Conservation (phyloP, 2,329 filamentous ascomycete genomes). For the Ramularia collo-cygni region DNA sequence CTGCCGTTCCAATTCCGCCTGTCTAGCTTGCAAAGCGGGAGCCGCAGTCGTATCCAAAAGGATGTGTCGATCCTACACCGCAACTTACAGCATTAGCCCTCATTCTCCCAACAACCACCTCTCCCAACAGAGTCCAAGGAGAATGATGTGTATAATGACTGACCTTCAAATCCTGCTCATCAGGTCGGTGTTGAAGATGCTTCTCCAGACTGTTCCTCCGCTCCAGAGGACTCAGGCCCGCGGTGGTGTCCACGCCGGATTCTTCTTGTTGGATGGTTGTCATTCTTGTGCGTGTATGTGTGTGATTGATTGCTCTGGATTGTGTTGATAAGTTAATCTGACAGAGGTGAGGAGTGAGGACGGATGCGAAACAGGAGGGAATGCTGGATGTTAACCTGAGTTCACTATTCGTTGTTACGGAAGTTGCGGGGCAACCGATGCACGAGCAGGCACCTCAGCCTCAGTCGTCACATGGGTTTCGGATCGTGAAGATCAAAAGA, state of each 20-base stretch:
- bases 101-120: too few relatives aligned
- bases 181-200: slow-evolving; percentile 40
- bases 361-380: too few relatives aligned
- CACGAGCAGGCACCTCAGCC: too few relatives aligned
- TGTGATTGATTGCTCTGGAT: slow-evolving; percentile 1
- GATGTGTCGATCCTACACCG: slow-evolving; percentile 49
- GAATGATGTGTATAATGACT: not conserved
- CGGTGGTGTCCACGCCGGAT: slow-evolving; percentile 13
- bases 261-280: slow-evolving; percentile 4
- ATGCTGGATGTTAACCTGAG: too few relatives aligned
- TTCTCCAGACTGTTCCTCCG: slow-evolving; percentile 18
- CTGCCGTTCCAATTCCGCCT: slow-evolving; percentile 59
- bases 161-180: slow-evolving; percentile 58
- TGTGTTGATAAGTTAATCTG: too few relatives aligned
- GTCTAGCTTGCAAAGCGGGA: slow-evolving; percentile 58
- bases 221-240: slow-evolving; percentile 10
- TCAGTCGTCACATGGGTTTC: not conserved
- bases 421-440: too few relatives aligned
- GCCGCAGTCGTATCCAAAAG: slow-evolving; percentile 60
- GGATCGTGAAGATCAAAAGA: too few relatives aligned
- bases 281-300: slow-evolving; percentile 7
- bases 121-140: too few relatives aligned
- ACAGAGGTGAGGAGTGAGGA: too few relatives aligned
- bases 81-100: too few relatives aligned
- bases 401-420: too few relatives aligned